These are phyloP conservation scores for Clonostachys rhizophaga DNA, from an alignment of 2,329 filamentous ascomycete genomes.

Conservation along the genomic window DNA sequence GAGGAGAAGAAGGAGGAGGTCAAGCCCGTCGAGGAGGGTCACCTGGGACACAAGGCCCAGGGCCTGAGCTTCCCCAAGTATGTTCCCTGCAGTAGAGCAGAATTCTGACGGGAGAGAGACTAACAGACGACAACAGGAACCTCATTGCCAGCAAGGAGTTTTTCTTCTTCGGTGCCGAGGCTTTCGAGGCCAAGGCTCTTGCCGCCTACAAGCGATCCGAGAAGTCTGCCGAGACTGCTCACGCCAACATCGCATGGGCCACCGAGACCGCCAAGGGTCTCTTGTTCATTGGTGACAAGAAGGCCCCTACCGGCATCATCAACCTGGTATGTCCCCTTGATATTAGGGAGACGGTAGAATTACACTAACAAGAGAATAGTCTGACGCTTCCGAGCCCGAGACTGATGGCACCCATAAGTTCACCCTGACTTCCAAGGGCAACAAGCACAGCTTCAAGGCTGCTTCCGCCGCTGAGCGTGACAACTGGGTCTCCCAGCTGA, in stretches of 20 bases:
- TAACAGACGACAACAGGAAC: conserved; percentile 51
- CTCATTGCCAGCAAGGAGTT: conserved; percentile 89
- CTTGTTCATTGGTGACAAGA: conserved; percentile 86
- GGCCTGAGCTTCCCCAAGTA: conserved; percentile 83
- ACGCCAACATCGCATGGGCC: conserved; percentile 84
- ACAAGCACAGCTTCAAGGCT: conserved; percentile 95
- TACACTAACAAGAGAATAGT: conserved; percentile 31
- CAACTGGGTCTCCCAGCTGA: conserved; percentile 84
- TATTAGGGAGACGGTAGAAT: background rate
- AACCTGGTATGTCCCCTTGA: conserved; percentile 63
- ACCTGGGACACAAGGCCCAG: conserved; percentile 84
- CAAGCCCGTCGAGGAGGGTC: conserved; percentile 76
- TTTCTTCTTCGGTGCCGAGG: conserved; percentile 79
- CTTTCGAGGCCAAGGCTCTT: conserved; percentile 70
- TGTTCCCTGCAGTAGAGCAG: conserved; percentile 27
- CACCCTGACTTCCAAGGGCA: conserved; percentile 75
- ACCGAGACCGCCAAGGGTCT: conserved; percentile 93
- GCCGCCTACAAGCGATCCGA: conserved; percentile 77
- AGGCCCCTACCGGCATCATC: conserved; percentile 74
- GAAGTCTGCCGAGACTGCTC: conserved; percentile 71
- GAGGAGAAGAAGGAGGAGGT: conserved; percentile 44
- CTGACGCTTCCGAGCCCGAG: conserved; percentile 64
- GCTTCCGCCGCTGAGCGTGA: conserved; percentile 71
- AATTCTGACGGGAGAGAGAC: background rate
- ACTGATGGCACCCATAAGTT: conserved; percentile 79